Evolutionary conservation across 345 rosid genomes (phyloP).

Genomic region (Gossypium australe): DNA sequence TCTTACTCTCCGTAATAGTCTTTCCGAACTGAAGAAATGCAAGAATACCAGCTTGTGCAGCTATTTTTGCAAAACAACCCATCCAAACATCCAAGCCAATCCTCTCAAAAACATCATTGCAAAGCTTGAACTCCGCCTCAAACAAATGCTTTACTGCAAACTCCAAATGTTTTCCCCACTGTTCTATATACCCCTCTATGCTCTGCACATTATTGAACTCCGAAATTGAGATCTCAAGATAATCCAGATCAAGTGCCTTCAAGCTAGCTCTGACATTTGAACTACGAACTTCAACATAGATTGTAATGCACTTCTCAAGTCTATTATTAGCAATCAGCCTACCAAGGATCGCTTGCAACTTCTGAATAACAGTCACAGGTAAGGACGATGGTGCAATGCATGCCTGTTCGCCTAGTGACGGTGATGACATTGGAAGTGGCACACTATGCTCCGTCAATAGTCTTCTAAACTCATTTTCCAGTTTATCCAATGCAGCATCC

Average conservation of each 20-base stretch:
- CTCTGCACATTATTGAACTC: conserved; percentile 88
- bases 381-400: conserved; percentile 91
- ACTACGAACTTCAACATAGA: conserved; percentile 87
- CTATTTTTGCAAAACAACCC: conserved; percentile 94
- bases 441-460: conserved; percentile 77
- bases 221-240: conserved; percentile 81
- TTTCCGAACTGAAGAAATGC: conserved; percentile 94
- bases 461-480: conserved; percentile 70
- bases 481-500: conserved; percentile 77
- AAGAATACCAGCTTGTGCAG: conserved; percentile 93
- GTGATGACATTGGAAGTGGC: conserved; percentile 84
- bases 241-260: conserved; percentile 85
- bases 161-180: conserved; percentile 97
- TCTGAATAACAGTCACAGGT: conserved; percentile 78
- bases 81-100: conserved; percentile 79
- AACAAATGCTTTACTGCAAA: conserved; percentile 98
- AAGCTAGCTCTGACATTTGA: conserved; percentile 88
- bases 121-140: conserved; percentile 91
- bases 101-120: conserved; percentile 92
- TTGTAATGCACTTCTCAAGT: conserved; percentile 69
- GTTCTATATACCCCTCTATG: conserved; percentile 77
- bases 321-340: conserved; percentile 80
- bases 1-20: conserved; percentile 87
- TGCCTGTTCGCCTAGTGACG: conserved; percentile 54
- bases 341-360: conserved; percentile 87